Conservation (phyloP, 164 flowering plant species). For the Vitis amurensis region DNA sequence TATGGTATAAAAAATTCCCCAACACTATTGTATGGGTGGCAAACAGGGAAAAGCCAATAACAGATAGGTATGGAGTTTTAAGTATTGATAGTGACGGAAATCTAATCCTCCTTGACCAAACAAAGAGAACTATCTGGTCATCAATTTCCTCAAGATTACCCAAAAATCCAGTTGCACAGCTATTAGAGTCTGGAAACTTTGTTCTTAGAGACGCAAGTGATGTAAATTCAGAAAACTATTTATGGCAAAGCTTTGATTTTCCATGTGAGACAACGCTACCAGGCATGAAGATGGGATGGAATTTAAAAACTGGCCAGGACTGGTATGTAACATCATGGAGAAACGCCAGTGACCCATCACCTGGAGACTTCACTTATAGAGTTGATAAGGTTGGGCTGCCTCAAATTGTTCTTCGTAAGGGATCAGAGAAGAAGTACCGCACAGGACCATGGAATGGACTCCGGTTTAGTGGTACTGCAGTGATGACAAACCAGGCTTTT, state of each 20-base stretch:
- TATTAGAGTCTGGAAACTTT: too few relatives aligned
- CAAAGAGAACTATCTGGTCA: too few relatives aligned
- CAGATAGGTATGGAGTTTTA: background rate
- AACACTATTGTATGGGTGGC: slow-evolving; percentile 16
- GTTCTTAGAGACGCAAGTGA: too few relatives aligned
- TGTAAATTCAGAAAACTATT: too few relatives aligned
- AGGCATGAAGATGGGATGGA: background rate
- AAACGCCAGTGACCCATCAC: background rate
- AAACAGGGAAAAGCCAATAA: slow-evolving; percentile 12
- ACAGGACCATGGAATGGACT: background rate
- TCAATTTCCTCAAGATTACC: too few relatives aligned
- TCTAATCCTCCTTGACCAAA: too few relatives aligned
- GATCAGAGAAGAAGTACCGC: background rate
- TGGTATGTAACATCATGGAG: background rate
- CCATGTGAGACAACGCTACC: background rate
- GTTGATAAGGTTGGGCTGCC: background rate
- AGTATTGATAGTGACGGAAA: background rate
- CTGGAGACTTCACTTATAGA: background rate
- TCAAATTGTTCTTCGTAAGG: background rate
- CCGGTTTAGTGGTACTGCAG: background rate
- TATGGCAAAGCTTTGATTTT: background rate
- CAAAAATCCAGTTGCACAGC: too few relatives aligned
- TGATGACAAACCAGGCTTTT: background rate
- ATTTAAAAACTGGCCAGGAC: background rate
- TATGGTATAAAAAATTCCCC: slow-evolving; percentile 11